Base-by-base conservation (phyloP, 2,329 filamentous ascomycete genomes). In the Fulvia fulva region DNA sequence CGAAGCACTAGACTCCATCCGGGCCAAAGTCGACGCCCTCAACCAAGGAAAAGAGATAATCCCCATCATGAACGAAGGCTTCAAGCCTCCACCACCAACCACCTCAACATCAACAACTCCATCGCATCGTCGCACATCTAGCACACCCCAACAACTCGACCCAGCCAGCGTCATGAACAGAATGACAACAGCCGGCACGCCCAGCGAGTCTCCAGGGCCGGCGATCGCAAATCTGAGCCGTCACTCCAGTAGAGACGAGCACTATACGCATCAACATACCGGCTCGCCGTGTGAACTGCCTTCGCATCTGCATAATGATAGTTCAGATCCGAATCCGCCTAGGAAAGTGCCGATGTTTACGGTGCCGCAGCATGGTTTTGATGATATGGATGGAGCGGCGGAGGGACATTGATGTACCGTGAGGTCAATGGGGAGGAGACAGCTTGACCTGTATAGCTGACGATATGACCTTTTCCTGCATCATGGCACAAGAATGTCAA, bases 331-430 rank as follows among this genome's bases (percentile, higher is more conserved):
- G 34, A 66, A 62, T 5, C 59, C 61, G 1, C 60, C 73, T 6
- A 71, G 69, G 44, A 75, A 71, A 49, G 50, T 76, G n/a, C 72
- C 75, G 2, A 78, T 79, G 74, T 78, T 78, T 61, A 57, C 67
- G 5, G 52, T 78, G n/a, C 74, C 76, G 2, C 68, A 71, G 52
- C 73, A 77, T 37, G 73, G 76, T 2, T 66, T 78, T 5, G 65
- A 65, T 19, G 77, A 79, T 65, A 64, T 75, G 32, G 65, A 68
- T 50, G 60, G 56, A n/a, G n/a, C n/a, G n/a, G n/a, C n/a, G n/a
- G n/a, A n/a, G n/a, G n/a, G n/a, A n/a, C n/a, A n/a, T n/a, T n/a
- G n/a, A n/a, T n/a, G n/a, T n/a, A n/a, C n/a, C n/a, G n/a, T n/a
- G n/a, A n/a, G n/a, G n/a, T n/a, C n/a, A n/a, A n/a, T n/a, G n/a